Evolutionary conservation across 2,329 filamentous ascomycete species (phyloP), one percentile per base, ranked within the genome.

Genomic region (Pseudocercospora ulei): DNA sequence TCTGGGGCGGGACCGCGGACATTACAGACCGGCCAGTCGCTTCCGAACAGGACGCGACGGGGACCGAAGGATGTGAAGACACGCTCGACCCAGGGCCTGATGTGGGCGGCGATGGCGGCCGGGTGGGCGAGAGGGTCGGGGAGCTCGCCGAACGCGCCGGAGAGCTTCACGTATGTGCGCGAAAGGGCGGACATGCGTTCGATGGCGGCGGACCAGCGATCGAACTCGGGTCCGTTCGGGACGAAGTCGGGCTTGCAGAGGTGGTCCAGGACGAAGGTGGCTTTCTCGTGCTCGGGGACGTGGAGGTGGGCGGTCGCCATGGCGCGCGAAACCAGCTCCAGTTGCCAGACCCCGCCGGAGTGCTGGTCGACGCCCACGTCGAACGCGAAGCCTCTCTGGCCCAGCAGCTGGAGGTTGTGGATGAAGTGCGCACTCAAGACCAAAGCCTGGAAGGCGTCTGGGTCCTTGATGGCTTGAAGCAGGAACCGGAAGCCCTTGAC

Each of bases 21-120:
- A 46, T 84, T 87, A 63, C 85, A 93, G 1, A 95, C 80, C 2
- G 88, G 87, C 88, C 88, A 96, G 61, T 95, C 86, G 48, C 81
- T 87, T 14, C 80, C 87, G 61, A 90, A 95, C 79, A 96, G 86
- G 57, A 90, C 71, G 47, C 84, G 71, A 13, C 67, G 58, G 0
- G 80, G 65, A 1, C 81, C 78, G 55, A 94, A 95, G 1, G 72
- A 72, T 17, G 76, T 72, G 36, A 92, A 73, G 0, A 87, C 65
- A 36, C 80, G 73, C 44, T 77, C 73, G 2, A 84, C 71, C 79
- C 83, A 92, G 14, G 79, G 78, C 42, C 72, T 68, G 12, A 82
- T 68, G 25, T 70, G 70, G 45, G 72, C 65, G 48, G 83, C 76
- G 40, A 85, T 71, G 22, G 73, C 69, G 40, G 50, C 34, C n/a